Base-by-base conservation (phyloP, 2,329 filamentous ascomycete species). In the Didymella lethalis region DNA sequence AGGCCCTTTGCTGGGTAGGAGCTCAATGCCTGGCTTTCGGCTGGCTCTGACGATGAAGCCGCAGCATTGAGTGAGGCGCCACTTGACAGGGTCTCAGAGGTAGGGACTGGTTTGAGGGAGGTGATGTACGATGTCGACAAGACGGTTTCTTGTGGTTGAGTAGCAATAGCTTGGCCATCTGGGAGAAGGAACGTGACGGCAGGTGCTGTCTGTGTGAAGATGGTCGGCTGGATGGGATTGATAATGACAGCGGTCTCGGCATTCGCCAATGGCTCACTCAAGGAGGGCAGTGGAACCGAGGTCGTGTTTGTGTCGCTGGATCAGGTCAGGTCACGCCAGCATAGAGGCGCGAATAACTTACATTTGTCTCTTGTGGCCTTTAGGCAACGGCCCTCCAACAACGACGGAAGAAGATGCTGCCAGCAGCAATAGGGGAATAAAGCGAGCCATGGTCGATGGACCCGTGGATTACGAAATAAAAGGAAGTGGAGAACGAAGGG, bases 381-480 rank as follows among this genome's bases (percentile, higher is more conserved):
- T 66, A 12, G 75, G 76, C 40, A 78, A 65, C 25, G 76, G 76
- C 12, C 76, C 74, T 53, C 71, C 72, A 29, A 69, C 65, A 64
- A 69, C 64, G 14, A 59, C 57, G 52, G 64, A 65, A 43, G 61
- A 72, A 54, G 43, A 73, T 48, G 75, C 75, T 75, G 75, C 75
- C 73, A 78, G 75, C 74, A 77, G 75, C 74, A 71, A 66, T 31
- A 71, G 16, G 11, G 51, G 59, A 44, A 45, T 58, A 63, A 67
- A 59, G 47, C 71, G 46, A 62, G 64, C 54, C 73, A 75, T 74
- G 58, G 36, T 12, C 64, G 63, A 69, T 62, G 69, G 53, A 49
- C 56, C 41, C 57, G 50, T 47, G 46, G 32, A 59, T 52, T 54
- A 59, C 29, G 63, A 69, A 48, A 60, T 36, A 62, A 68, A 71